Base-by-base conservation (phyloP, 1,284 basidiomycete species). In the Earliella scabrosa region DNA sequence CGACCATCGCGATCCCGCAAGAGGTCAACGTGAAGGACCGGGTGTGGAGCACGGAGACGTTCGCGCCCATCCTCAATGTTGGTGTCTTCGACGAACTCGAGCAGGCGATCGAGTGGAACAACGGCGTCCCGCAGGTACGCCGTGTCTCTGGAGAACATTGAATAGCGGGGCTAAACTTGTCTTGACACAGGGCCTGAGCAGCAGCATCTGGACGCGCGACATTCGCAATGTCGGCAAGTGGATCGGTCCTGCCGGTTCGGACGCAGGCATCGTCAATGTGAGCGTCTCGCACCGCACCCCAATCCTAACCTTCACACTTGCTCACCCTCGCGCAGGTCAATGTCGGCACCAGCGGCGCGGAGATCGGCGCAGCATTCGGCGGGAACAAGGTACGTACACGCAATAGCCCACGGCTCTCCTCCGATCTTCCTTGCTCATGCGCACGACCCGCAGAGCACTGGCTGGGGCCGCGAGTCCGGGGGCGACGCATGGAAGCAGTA, bases 401-500 rank as follows among this genome's bases (percentile, higher is more conserved):
- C 54, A 38, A 41, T n/a, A 41, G 18, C 32, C 4, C 35, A 16
- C 49, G 18, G 31, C 29, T 35, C 20, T 31, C 16, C 29, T 5
- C 20, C 35, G 35, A n/a, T n/a, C 16, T 35, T 2, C 16, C 10
- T 16, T 11, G 18, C 21, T 16, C 52, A 53, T 47, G 38, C 40
- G 47, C 45, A 38, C 52, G 18, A 5, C 18, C 51, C 63, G 45
- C 71, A 92, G 89, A 91, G 86, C 72, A 92, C 90, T 32, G 90
- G 90, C 66, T 92, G 90, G 94, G 96, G 96, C n/a, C 85, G 95
- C 53, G 95, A 98, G 76, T 95, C 92, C 14, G 95, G 95, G 32
- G 95, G 95, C 44, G 95, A 98, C 73, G 92, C 95, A 23, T 98
- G 95, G 95, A 96, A 96, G 74, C 93, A 97, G 70, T 93, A 92